Conservation (phyloP, 345 rosid genomes). For the Trapa incisa region DNA sequence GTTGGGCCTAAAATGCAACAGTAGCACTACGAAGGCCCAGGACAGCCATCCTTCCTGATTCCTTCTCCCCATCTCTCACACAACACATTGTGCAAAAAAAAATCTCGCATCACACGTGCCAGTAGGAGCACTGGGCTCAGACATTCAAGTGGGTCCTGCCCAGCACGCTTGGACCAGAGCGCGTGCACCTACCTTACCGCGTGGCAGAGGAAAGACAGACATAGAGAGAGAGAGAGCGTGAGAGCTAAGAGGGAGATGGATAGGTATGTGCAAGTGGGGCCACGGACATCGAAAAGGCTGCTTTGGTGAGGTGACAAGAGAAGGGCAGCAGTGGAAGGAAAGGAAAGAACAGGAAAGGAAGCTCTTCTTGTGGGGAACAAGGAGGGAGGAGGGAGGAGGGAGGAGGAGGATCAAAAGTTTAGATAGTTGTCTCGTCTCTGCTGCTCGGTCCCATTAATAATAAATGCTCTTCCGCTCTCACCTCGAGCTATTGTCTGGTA, state of each 20-base stretch:
- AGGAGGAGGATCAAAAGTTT: conserved; percentile 2
- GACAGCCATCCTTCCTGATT: not conserved
- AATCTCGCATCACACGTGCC: not conserved
- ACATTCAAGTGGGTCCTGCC: conserved; percentile 7
- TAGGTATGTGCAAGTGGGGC: not conserved
- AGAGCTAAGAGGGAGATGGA: not conserved
- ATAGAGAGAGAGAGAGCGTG: not conserved
- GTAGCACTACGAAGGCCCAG: not conserved
- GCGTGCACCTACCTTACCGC: not conserved
- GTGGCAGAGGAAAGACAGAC: not conserved
- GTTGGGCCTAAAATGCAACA: not conserved
- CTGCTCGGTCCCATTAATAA: not conserved
- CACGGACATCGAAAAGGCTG: conserved; percentile 4
- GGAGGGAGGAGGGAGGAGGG: not conserved
- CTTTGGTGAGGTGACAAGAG: conserved; percentile 8
- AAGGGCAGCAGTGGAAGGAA: not conserved
- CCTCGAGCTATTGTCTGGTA: not conserved
- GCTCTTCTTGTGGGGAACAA: not conserved
- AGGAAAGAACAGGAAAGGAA: not conserved
- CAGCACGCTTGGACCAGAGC: not conserved
- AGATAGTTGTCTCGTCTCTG: not conserved
- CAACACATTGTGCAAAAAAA: no score
- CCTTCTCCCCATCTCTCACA: no score
- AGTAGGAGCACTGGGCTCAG: not conserved
- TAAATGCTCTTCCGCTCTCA: conserved; percentile 1